These are phyloP conservation scores for Talaromyces sp. DNA, from an alignment of 2,329 filamentous ascomycete genomes.

Conservation along the genomic window DNA sequence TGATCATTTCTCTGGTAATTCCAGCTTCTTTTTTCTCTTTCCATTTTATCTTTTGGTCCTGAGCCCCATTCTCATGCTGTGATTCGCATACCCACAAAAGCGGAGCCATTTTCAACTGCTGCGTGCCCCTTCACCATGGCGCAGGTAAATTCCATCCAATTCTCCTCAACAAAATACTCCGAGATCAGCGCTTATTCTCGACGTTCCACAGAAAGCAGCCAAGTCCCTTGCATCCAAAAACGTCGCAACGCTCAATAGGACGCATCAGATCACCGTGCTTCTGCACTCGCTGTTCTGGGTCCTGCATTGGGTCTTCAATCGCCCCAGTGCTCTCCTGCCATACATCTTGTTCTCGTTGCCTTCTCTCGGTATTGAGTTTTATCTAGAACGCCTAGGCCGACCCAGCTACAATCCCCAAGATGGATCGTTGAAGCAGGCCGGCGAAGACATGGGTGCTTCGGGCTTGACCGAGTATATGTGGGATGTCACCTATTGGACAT, in stretches of 20 bases:
- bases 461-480: conserved; percentile 98
- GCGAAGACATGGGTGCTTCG: conserved; percentile 80
- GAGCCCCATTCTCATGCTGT: neutral
- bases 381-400: conserved; percentile 77
- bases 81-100: neutral
- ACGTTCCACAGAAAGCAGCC: conserved; percentile 39
- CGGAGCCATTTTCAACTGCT: neutral
- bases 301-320: conserved; percentile 59
- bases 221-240: conserved; percentile 71
- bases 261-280: conserved; percentile 68
- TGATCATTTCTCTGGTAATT: neutral
- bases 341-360: conserved; percentile 72
- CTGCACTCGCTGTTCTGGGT: conserved; percentile 72
- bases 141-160: conserved; percentile 11
- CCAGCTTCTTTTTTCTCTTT: neutral
- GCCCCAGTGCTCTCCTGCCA: conserved; percentile 54
- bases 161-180: neutral
- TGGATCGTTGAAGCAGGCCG: conserved; percentile 64
- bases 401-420: conserved; percentile 63
- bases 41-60: neutral
- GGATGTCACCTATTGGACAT: conserved; percentile 93
- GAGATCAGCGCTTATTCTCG: conserved; percentile 6
- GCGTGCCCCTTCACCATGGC: conserved; percentile 13
- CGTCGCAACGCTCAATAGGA: conserved; percentile 66
- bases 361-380: conserved; percentile 71